Conservation (phyloP, 169 alveolate genomes). For the Cryptosporidium sp. region DNA sequence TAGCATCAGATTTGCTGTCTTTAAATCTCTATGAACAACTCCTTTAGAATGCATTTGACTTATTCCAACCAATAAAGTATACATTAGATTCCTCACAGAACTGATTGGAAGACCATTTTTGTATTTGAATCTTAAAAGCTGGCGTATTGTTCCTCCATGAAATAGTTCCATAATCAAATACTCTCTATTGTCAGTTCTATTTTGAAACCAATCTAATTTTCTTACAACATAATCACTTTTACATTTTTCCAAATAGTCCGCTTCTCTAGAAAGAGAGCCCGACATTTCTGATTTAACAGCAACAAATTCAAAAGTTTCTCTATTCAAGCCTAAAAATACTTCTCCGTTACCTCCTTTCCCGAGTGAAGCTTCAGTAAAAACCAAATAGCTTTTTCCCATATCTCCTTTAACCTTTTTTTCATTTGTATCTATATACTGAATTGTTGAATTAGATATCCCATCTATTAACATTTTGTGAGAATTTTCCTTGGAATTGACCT, state of each 20-base stretch:
- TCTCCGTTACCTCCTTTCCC: constrained; percentile 75
- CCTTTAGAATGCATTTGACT: constrained; percentile 84
- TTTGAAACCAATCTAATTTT: constrained; percentile 69
- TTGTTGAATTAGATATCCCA: background rate
- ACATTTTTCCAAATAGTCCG: constrained; percentile 69
- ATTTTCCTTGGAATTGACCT: constrained; percentile 36
- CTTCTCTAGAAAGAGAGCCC: constrained; percentile 69
- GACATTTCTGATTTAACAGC: constrained; percentile 72
- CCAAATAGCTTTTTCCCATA: constrained; percentile 44
- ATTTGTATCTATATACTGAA: background rate
- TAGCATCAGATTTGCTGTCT: constrained; percentile 88
- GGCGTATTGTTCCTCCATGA: constrained; percentile 75
- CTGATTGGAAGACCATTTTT: constrained; percentile 72
- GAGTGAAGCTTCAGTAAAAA: constrained; percentile 66
- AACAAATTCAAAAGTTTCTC: constrained; percentile 71
- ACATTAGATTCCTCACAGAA: constrained; percentile 49
- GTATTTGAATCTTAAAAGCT: constrained; percentile 57
- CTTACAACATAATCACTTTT: constrained; percentile 59
- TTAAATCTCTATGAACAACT: constrained; percentile 91
- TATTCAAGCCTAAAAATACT: constrained; percentile 54
- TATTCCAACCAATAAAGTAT: constrained; percentile 59
- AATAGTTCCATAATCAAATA: constrained; percentile 65
- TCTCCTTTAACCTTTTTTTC: constrained; percentile 4
- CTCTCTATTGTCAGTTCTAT: constrained; percentile 63
- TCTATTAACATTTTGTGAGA: background rate